A percentile compares a stretch with the other conserved stretches of the same genome.
These are phyloP conservation scores for Lentinus tigrinus DNA, from an alignment of 768 basidiomycete genomes.

Conservation along the genomic window DNA sequence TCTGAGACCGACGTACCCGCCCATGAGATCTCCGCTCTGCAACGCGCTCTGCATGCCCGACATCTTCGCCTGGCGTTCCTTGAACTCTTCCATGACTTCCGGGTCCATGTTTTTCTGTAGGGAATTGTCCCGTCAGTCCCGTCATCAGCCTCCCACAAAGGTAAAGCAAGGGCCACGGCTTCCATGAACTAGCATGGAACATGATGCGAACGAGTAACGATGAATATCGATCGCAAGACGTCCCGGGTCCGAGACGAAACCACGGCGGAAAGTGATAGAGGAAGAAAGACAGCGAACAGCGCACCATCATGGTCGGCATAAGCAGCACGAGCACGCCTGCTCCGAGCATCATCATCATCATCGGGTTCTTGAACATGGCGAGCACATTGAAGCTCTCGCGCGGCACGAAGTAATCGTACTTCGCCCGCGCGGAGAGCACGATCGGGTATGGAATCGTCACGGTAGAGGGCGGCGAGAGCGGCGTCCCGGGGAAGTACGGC, in stretches of 20 bases:
- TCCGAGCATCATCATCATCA: slow-evolving; percentile 77
- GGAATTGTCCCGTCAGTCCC: slow-evolving; percentile 42
- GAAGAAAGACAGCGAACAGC: slow-evolving; percentile 3
- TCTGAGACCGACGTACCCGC: slow-evolving; percentile 41
- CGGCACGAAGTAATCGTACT: slow-evolving; percentile 64
- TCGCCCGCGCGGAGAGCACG: slow-evolving; percentile 50
- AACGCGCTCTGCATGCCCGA: slow-evolving; percentile 54
- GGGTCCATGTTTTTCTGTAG: slow-evolving; percentile 78
- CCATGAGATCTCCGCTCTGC: slow-evolving; percentile 56
- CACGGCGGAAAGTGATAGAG: too few relatives aligned
- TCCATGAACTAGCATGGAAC: not conserved
- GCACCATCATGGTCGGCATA: slow-evolving; percentile 76
- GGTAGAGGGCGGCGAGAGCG: slow-evolving; percentile 56
- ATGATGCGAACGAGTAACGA: not conserved
- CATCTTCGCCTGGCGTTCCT: slow-evolving; percentile 58
- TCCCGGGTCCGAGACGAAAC: too few relatives aligned
- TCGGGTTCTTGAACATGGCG: slow-evolving; percentile 78
- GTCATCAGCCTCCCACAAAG: too few relatives aligned
- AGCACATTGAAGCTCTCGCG: slow-evolving; percentile 71
- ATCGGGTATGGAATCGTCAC: slow-evolving; percentile 63
- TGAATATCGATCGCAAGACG: not conserved
- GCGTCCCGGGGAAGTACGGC: slow-evolving; percentile 68
- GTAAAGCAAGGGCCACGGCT: too few relatives aligned
- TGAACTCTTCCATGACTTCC: slow-evolving; percentile 62
- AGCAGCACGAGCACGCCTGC: slow-evolving; percentile 66